phyloP scores from a whole-genome alignment of 2,329 filamentous ascomycete genomes.

The Didymella sp. region DNA sequence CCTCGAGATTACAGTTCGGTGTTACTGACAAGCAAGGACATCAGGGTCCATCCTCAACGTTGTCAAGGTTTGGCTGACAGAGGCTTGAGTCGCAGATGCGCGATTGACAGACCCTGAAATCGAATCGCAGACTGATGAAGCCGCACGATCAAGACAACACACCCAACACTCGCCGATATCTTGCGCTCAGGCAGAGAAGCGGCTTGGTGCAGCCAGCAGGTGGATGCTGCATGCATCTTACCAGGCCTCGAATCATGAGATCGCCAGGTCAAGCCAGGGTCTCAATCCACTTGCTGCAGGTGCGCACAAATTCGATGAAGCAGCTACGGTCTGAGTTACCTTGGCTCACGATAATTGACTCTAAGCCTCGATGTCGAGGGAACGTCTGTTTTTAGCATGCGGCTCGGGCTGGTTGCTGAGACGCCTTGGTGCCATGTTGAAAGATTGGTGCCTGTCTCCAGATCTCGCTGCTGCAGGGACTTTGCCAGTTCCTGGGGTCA shows the following conservation, averaged over 20 bases:
- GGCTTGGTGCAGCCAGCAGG: constrained; percentile 6
- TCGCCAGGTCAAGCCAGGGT: constrained; percentile 16
- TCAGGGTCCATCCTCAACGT: constrained; percentile 3
- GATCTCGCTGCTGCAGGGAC: constrained; percentile 40
- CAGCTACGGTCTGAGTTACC: constrained; percentile 22
- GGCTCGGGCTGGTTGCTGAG: constrained; percentile 28
- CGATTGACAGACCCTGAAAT: background rate
- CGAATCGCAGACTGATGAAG: background rate
- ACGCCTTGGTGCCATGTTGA: constrained; percentile 12
- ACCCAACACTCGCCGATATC: background rate
- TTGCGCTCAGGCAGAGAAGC: constrained; percentile 6
- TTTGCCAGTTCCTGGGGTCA: background rate
- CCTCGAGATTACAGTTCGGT: background rate
- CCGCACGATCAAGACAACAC: constrained; percentile 5
- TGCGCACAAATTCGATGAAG: constrained; percentile 20
- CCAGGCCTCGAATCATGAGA: constrained; percentile 14
- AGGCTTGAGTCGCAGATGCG: background rate
- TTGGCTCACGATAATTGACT: constrained; percentile 24
- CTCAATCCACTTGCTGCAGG: constrained; percentile 8
- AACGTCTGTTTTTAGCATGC: constrained; percentile 26
- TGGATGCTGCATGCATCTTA: constrained; percentile 18
- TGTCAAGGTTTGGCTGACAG: constrained; percentile 1
- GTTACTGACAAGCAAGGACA: background rate
- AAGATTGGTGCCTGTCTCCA: constrained; percentile 30
- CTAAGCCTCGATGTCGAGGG: constrained; percentile 22